phyloP scores from a whole-genome alignment of 768 basidiomycete genomes.

The Lentinula raphanica region DNA sequence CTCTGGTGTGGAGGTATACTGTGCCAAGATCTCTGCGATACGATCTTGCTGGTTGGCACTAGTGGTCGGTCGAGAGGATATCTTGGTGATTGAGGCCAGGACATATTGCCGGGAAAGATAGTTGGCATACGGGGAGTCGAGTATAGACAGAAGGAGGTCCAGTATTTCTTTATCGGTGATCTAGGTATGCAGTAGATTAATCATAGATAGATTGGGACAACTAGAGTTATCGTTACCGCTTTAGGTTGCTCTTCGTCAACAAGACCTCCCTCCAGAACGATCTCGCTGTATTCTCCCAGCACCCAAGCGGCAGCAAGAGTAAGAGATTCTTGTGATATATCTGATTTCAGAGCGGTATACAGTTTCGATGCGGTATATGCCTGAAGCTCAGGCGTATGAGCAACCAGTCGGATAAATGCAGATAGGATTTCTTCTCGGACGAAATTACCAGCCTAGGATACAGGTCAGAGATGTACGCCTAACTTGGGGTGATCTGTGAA shows the following conservation, averaged over 20 bases:
- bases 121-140: slow-evolving; percentile 94
- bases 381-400: slow-evolving; percentile 95
- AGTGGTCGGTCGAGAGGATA: slow-evolving; percentile 74
- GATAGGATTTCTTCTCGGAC: slow-evolving; percentile 95
- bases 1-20: slow-evolving; percentile 83
- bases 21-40: slow-evolving; percentile 70
- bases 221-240: slow-evolving; percentile 35
- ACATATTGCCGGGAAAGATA: slow-evolving; percentile 89
- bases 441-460: slow-evolving; percentile 85
- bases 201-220: too few species aligned
- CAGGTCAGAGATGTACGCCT: not conserved
- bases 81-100: slow-evolving; percentile 83
- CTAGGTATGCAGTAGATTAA: slow-evolving; percentile 28
- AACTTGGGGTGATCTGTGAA: not conserved
- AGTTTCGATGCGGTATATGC: slow-evolving; percentile 91
- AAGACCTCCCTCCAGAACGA: slow-evolving; percentile 80
- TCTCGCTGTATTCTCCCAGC: slow-evolving; percentile 93
- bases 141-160: slow-evolving; percentile 78
- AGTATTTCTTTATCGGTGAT: slow-evolving; percentile 78
- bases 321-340: slow-evolving; percentile 95
- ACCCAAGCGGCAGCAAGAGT: slow-evolving; percentile 94
- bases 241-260: slow-evolving; percentile 68
- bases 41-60: slow-evolving; percentile 67
- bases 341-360: slow-evolving; percentile 79
- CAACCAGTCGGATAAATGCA: slow-evolving; percentile 91